Conservation (phyloP, 2,329 filamentous ascomycete species). For the Talaromyces sp. region DNA sequence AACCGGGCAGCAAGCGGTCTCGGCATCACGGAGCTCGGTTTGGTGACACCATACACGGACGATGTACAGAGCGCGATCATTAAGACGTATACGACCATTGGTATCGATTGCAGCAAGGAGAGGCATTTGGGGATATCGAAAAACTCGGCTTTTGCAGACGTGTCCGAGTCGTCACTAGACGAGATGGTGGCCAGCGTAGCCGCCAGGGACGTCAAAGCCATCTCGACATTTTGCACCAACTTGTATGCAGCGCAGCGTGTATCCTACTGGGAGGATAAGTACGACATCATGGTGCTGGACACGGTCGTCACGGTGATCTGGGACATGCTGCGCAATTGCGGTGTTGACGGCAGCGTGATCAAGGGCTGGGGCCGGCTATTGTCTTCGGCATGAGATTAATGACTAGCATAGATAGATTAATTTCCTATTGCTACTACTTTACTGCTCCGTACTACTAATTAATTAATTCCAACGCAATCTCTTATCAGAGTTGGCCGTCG, state of each 20-base stretch:
- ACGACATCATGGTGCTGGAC: conserved; percentile 5
- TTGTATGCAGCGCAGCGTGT: conserved; percentile 5
- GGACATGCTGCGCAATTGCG: conserved; percentile 5
- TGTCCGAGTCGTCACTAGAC: conserved; percentile 1
- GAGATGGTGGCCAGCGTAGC: conserved; percentile 6
- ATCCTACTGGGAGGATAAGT: conserved; percentile 2
- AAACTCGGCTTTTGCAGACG: conserved; percentile 3
- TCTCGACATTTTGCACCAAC: conserved; percentile 8
- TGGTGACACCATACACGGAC: conserved; percentile 7
- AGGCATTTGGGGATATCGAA: background rate
- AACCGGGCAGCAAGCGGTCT: background rate
- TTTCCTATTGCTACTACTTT: background rate
- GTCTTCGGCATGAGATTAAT: background rate
- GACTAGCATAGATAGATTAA: background rate
- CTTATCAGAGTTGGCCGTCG: background rate
- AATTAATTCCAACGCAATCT: background rate
- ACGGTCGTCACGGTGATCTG: conserved; percentile 7
- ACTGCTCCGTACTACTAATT: background rate
- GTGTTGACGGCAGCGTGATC: conserved; percentile 2
- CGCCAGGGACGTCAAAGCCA: background rate
- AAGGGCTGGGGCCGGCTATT: conserved; percentile 6
- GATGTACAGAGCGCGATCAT: conserved; percentile 5
- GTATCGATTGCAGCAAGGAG: conserved; percentile 7
- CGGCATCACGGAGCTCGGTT: background rate
- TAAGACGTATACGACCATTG: conserved; percentile 5